Base-by-base conservation (phyloP, 2,329 filamentous ascomycete species). In the Talaromyces sp. region DNA sequence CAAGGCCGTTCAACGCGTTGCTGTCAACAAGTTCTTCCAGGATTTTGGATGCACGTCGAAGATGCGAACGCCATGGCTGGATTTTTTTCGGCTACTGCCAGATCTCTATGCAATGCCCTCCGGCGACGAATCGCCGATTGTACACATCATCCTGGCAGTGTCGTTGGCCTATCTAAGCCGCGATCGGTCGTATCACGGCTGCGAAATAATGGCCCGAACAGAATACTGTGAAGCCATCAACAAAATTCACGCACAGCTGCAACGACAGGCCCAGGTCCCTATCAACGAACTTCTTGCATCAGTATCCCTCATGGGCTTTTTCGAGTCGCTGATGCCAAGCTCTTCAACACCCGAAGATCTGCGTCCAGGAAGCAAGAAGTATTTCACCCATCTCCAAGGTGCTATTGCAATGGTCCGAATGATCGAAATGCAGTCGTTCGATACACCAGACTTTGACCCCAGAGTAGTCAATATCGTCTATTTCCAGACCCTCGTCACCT, bases 211-310 rank as follows among this genome's bases (percentile, higher is more conserved):
- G 14, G 58, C 58, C 12, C 58, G 58, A 16, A 60, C 44, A 21
- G 44, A 60, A 35, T 60, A 60, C 46, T 60, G 40, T 44, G 35
- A 60, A 37, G 58, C 28, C 16, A 60, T 60, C 6, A 18, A 40
- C 31, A 37, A 25, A 21, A 50, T 60, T 9, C 39, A 37, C 35
- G 21, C 40, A 5, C 42, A 60, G 7, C 31, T 60, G 7, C 58
- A 28, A n/a, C 28, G 9, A 12, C 40, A n/a, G n/a, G 33, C 33
- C 5, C n/a, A 35, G 16, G 33, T 37, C 6, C 33, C 58, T 11
- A 52, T 33, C 2, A 60, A 48, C 23, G 44, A 60, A n/a, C 2
- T 60, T 1, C 42, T 60, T 4, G 44, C 31, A 1, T 60, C 58
- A 2, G 39, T 52, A 1, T 37, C 21, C 8, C 31, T 60, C 3